A percentile compares a stretch with the other conserved stretches of the same genome.
phyloP scores from a whole-genome alignment of 2,329 filamentous ascomycete genomes.

The Pyrenophora teres region DNA sequence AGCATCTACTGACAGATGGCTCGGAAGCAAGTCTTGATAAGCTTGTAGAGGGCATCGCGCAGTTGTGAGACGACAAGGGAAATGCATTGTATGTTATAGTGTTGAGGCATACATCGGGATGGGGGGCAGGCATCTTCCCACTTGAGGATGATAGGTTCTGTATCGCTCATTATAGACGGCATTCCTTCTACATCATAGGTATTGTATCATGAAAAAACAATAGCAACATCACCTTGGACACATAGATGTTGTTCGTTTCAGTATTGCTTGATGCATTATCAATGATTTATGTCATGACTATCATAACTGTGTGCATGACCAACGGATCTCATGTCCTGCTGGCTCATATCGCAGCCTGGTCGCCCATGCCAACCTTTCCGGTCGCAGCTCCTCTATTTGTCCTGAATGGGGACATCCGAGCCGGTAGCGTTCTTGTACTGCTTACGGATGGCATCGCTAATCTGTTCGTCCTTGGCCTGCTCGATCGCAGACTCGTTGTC shows the following conservation, averaged over 20 bases:
- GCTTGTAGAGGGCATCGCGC: slow-evolving; percentile 21
- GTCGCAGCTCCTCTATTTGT: slow-evolving; percentile 61
- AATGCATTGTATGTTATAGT: not conserved
- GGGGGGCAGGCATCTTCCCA: too few relatives aligned
- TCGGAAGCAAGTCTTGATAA: slow-evolving; percentile 23
- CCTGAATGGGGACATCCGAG: slow-evolving; percentile 69
- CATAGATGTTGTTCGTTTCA: not conserved
- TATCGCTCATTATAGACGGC: not conserved
- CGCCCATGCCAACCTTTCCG: not conserved
- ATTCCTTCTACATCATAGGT: not conserved
- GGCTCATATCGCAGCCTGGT: slow-evolving; percentile 3
- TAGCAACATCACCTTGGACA: not conserved
- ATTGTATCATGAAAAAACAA: not conserved
- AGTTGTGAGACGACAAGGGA: slow-evolving; percentile 7
- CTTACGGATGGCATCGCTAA: slow-evolving; percentile 71
- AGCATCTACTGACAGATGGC: slow-evolving; percentile 29
- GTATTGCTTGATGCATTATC: not conserved
- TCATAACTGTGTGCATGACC: slow-evolving; percentile 17
- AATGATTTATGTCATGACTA: slow-evolving; percentile 15
- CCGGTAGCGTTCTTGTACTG: slow-evolving; percentile 74
- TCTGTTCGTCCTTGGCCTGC: slow-evolving; percentile 82
- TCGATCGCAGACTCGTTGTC: slow-evolving; percentile 64
- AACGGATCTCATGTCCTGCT: slow-evolving; percentile 17
- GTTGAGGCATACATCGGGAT: not conserved
- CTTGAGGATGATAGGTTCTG: not conserved